Percentiles rank a stretch among this genome's conserved stretches.
phyloP scores from a whole-genome alignment of 768 basidiomycete genomes.

The Leccinum arenicola region DNA sequence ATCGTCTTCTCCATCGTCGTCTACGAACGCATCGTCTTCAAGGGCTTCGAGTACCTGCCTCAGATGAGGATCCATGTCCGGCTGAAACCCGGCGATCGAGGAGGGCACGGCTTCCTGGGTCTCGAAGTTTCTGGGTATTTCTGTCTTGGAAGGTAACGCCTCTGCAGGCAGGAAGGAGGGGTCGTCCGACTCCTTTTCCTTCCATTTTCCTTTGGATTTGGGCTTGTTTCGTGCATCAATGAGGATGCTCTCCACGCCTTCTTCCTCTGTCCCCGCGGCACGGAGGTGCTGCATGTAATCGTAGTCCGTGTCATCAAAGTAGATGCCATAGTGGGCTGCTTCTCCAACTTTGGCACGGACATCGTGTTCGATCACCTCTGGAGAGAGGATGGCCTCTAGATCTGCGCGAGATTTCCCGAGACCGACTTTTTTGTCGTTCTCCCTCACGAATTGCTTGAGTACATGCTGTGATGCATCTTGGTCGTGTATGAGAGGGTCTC shows the following conservation, averaged over 20 bases:
- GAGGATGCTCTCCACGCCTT: conserved; percentile 76
- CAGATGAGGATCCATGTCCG: conserved; percentile 95
- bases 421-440: conserved; percentile 64
- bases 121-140: conserved; percentile 74
- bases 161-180: conserved; percentile 59
- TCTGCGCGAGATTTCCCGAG: conserved; percentile 72
- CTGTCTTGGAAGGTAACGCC: conserved; percentile 65
- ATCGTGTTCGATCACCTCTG: conserved; percentile 48
- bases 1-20: conserved; percentile 68
- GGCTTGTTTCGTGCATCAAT: conserved; percentile 64
- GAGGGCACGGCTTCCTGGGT: conserved; percentile 75
- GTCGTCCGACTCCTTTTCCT: conserved; percentile 35
- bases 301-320: conserved; percentile 94
- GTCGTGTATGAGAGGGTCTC: conserved; percentile 95
- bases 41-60: conserved; percentile 91
- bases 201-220: conserved; percentile 14
- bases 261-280: conserved; percentile 69
- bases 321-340: conserved; percentile 85
- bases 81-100: conserved; percentile 85
- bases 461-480: conserved; percentile 86
- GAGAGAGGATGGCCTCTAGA: conserved; percentile 57
- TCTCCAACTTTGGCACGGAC: conserved; percentile 69
- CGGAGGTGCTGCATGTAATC: conserved; percentile 99
- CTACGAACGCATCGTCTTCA: conserved; percentile 94
- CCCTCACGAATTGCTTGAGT: conserved; percentile 77